Base-by-base conservation (phyloP, 805 yeast species). In the Starmerella khaoyaiensis region DNA sequence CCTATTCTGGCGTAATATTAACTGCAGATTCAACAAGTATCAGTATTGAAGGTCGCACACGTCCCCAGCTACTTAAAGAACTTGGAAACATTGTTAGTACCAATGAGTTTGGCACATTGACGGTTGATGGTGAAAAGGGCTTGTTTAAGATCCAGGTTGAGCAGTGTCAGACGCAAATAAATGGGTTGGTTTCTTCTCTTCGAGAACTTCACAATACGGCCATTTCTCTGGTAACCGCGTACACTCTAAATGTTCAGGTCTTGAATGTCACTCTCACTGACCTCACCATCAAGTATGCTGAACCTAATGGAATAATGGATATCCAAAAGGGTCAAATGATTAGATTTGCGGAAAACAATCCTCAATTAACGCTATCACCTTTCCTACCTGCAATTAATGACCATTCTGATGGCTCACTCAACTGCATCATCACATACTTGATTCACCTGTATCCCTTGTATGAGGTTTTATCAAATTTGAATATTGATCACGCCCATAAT, bases 381-480 rank as follows among this genome's bases (percentile, higher is more conserved):
- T 45, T 45, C 31, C 47, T 43, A 41, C 56, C 50, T 20, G 50
- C 42, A 17, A 39, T 39, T 32, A 47, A 35, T 48, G 56, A 39
- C 8, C 37, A 41, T 19, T 19, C 45, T 24, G 37, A 33, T 8
- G 42, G 29, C 8, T 47, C 50, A 7, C 37, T 48, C 8, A 42
- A 30, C 16, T 20, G 36, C 7, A 42, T 44, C 0, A 41, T 49
- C 5, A 36, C 40, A 4, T 48, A 43, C 23, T 39, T 50, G 23
- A 20, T 34, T 10, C 42, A 42, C 1, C 35, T 42, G 17, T 46
- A 43, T 25, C 47, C 47, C 1, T 33, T 48, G 0, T 49, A 44
- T 38, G 52, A 47, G 21, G 25, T 34, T 14, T 30, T 49, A 8
- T 18, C 34, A 16, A 16, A 21, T 6, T 17, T 44, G 19, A 22